Evolutionary conservation across 179 eudicot species (phyloP).

Genomic region (Camellia oleifera): DNA sequence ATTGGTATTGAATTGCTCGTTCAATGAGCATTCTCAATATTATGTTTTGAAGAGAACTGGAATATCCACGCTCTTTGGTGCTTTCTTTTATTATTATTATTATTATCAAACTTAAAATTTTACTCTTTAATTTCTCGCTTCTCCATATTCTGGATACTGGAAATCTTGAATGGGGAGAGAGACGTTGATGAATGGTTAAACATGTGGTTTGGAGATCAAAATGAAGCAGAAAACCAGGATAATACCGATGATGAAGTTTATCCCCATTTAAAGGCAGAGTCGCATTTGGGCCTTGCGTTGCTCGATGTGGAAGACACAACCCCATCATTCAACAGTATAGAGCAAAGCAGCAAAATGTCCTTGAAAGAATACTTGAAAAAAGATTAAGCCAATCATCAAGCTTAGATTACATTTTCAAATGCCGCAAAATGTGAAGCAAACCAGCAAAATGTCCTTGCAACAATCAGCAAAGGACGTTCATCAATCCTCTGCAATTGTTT

Average conservation of each 20-base stretch:
- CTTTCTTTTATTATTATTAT: neutral
- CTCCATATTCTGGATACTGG: slow-evolving; percentile 39
- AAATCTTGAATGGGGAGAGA: slow-evolving; percentile 52
- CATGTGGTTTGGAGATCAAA: slow-evolving; percentile 17
- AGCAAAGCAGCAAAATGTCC: slow-evolving; percentile 42
- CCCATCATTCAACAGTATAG: slow-evolving; percentile 51
- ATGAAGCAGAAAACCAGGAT: slow-evolving; percentile 35
- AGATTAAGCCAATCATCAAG: slow-evolving; percentile 66
- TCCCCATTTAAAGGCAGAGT: slow-evolving; percentile 49
- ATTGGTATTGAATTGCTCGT: too few species aligned
- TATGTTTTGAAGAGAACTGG: too few species aligned
- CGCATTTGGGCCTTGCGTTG: slow-evolving; percentile 64
- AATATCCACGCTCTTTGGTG: too few species aligned
- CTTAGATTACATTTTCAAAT: slow-evolving; percentile 31
- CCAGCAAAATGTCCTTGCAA: too few species aligned
- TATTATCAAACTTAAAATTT: too few species aligned
- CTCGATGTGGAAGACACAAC: slow-evolving; percentile 58
- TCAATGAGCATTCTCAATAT: too few species aligned
- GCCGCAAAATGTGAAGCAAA: too few species aligned
- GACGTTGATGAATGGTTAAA: slow-evolving; percentile 32
- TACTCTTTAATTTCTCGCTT: neutral
- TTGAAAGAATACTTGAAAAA: slow-evolving; percentile 57
- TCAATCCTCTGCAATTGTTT: too few species aligned
- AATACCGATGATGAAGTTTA: slow-evolving; percentile 67
- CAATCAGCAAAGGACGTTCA: too few species aligned